A percentile compares a stretch with the other conserved stretches of the same genome.
These are phyloP conservation scores for Coniosporium apollinis DNA, from an alignment of 495 filamentous ascomycete species.

Conservation along the genomic window DNA sequence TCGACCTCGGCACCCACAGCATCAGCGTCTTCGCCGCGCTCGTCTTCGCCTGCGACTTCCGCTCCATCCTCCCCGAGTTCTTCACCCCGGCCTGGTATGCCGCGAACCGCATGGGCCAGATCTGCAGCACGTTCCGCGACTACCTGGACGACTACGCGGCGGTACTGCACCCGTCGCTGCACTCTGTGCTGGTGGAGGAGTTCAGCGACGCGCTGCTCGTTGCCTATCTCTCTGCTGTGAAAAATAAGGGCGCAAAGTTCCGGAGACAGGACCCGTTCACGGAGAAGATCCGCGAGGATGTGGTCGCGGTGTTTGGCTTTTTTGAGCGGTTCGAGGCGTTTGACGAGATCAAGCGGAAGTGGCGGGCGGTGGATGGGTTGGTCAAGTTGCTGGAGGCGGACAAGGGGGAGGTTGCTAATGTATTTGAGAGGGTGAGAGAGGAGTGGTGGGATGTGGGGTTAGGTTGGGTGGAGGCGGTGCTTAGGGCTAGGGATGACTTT, in stretches of 20 bases:
- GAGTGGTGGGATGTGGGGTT: conserved; percentile 91
- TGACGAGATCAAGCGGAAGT: conserved; percentile 66
- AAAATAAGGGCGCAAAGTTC: conserved; percentile 85
- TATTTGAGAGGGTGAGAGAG: conserved; percentile 69
- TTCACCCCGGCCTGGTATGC: conserved; percentile 84
- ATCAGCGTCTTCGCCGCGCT: conserved; percentile 66
- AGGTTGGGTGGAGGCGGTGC: conserved; percentile 88
- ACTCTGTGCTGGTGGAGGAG: conserved; percentile 81
- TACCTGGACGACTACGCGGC: conserved; percentile 73
- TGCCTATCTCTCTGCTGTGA: conserved; percentile 67
- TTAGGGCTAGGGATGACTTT: conserved; percentile 81
- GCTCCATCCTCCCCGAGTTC: conserved; percentile 61
- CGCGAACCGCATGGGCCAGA: conserved; percentile 66
- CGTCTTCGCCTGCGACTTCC: conserved; percentile 79
- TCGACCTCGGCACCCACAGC: conserved; percentile 83
- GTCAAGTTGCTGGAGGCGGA: conserved; percentile 55
- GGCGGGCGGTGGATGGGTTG: conserved; percentile 74
- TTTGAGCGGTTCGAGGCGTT: conserved; percentile 49
- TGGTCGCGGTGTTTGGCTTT: conserved; percentile 64
- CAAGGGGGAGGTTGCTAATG: conserved; percentile 52
- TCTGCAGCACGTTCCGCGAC: conserved; percentile 83
- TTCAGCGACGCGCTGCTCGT: conserved; percentile 77
- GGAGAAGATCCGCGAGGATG: conserved; percentile 80
- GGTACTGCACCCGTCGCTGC: conserved; percentile 67
- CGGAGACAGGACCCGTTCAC: conserved; percentile 64